Evolutionary conservation across 805 yeast genomes (phyloP), one percentile per base, ranked within the genome.

Genomic region (Wickerhamiella sergipiensis): DNA sequence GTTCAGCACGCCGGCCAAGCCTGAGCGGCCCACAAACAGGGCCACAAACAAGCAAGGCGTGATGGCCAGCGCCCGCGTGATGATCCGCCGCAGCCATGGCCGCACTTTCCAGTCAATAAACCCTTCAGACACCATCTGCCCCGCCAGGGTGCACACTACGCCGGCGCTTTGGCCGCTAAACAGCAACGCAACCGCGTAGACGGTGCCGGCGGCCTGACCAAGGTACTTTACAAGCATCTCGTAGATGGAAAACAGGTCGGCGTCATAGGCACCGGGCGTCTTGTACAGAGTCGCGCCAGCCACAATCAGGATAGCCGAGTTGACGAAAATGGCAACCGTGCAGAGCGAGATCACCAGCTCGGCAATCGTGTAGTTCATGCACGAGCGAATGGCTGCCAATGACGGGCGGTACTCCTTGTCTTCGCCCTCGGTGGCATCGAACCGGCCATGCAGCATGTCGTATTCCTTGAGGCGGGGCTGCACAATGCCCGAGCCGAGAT

Each of bases 161-260:
- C 96, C 96, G 2, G 96, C 96, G 60, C 92, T 82, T 62, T 88
- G 90, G n/a, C 97, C 97, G 13, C 90, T 81, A 63, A 85, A 88
- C 45, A 88, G 70, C 67, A 88, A 76, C 1, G 96, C 96, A 47
- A 87, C 67, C 0, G 95, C 96, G 71, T 89, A 88, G 0, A 88
- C 81, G 9, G 85, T 70, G 6, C 95, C 97, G 0, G 96, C 97
- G 6, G 88, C 79, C 15, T 85, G 83, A 1, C 95, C 84, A 40
- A 88, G 72, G 60, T 84, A 85, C 29, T 72, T 69, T 5, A 79
- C 72, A 24, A 88, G 73, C 65, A 88, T 70, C 51, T 81, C 75
- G 63, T 88, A 85, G 53, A 88, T 83, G 15, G 94, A 81, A 64
- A 82, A 78, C 54, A 88, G 71, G 64, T 88, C 96, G 0, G 95